A percentile compares a stretch with the other conserved stretches of the same genome.
These are phyloP conservation scores for Podaxis sp. DNA, from an alignment of 768 basidiomycete species.

Conservation along the genomic window DNA sequence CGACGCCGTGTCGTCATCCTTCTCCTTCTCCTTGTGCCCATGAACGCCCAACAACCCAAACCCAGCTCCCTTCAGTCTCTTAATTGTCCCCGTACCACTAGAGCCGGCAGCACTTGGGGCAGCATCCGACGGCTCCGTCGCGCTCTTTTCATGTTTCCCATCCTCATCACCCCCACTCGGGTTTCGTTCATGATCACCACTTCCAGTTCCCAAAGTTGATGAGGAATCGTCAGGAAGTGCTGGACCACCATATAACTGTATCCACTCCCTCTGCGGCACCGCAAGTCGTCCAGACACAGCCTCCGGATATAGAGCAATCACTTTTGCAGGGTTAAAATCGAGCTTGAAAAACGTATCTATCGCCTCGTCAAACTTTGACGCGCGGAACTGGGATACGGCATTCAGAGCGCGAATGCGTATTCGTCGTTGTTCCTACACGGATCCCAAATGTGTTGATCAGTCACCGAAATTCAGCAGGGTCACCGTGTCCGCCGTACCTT, in stretches of 20 bases:
- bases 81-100: constrained; percentile 14
- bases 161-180: constrained; percentile 17
- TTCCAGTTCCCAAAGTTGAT: constrained; percentile 9
- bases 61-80: constrained; percentile 46
- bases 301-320: constrained; percentile 85
- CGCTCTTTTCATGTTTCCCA: constrained; percentile 17
- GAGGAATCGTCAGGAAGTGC: constrained; percentile 19
- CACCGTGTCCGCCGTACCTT: constrained; percentile 38
- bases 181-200: neutral
- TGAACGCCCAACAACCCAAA: constrained; percentile 42
- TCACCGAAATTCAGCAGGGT: neutral
- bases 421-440: constrained; percentile 44
- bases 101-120: constrained; percentile 1
- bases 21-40: constrained; percentile 20
- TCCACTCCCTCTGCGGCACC: constrained; percentile 68
- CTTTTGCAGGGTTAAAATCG: constrained; percentile 90
- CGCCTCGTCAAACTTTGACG: constrained; percentile 66
- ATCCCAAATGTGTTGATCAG: constrained; percentile 5
- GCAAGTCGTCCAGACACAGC: constrained; percentile 75
- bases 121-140: constrained; percentile 29
- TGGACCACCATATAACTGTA: constrained; percentile 81
- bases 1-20: constrained; percentile 65
- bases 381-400: constrained; percentile 73
- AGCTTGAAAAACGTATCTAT: constrained; percentile 86
- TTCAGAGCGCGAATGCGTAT: constrained; percentile 66